Percentiles rank a stretch among this genome's conserved stretches.
Conservation (phyloP, 169 alveolate species). For the Eimeria tenella region DNA sequence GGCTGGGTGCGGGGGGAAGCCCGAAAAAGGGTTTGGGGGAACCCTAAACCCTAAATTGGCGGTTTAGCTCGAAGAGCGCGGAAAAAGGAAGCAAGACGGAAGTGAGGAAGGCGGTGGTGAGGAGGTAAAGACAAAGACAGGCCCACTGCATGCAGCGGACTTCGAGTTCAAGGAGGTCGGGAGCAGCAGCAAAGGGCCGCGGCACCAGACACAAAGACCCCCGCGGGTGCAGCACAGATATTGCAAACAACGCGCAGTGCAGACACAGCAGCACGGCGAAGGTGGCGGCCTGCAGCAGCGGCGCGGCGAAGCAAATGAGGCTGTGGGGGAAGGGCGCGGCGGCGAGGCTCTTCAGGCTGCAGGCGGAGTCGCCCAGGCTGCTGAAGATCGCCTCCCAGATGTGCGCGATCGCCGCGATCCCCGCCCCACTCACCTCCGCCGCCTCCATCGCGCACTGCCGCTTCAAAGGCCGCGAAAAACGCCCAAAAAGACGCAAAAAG, state of each 20-base stretch:
- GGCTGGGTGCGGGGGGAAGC: no score
- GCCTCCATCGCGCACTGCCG: constrained; percentile 27
- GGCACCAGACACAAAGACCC: constrained; percentile 27
- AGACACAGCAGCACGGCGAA: constrained; percentile 8
- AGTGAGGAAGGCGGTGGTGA: neutral
- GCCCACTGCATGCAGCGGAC: constrained; percentile 33
- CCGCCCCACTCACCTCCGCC: constrained; percentile 43
- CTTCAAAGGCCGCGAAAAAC: neutral
- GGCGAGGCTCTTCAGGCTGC: constrained; percentile 5
- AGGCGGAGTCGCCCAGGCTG: constrained; percentile 32
- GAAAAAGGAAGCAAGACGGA: neutral
- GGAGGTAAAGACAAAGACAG: neutral
- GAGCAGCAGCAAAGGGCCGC: constrained; percentile 12
- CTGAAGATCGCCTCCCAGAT: constrained; percentile 34
- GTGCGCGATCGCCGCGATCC: constrained; percentile 2
- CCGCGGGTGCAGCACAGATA: neutral
- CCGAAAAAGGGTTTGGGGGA: neutral
- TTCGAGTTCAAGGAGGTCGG: neutral
- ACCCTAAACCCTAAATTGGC: neutral
- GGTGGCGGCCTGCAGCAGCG: constrained; percentile 16
- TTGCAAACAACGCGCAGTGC: neutral
- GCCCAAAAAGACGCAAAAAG: neutral
- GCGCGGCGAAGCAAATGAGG: neutral
- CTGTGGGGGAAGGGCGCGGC: neutral
- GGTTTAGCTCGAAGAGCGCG: neutral